Evolutionary conservation across 192 early-diverging fungal species (phyloP), one percentile per base, ranked within the genome.

Genomic region (Umbelopsis sp.): DNA sequence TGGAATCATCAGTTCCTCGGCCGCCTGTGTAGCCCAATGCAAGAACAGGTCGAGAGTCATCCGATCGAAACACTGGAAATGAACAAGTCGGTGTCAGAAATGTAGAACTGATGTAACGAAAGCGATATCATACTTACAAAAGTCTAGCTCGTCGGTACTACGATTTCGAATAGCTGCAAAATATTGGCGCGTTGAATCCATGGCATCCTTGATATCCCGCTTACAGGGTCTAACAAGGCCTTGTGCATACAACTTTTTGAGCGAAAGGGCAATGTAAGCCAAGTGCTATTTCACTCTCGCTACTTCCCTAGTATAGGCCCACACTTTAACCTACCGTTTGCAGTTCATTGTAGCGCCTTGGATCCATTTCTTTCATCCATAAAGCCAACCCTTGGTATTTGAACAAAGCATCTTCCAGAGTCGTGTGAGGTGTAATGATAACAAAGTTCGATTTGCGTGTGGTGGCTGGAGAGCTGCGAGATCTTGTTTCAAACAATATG

Each of bases 311-410:
- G 3, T 38, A 56, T 44, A 65, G 12, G 12, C 6, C 24, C 17
- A 21, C 24, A 26, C 54, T 6, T 34, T 9, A 59, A 25, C 72
- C 45, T 76, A 93, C 83, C 73, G 84, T 88, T 54, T 92, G 92
- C 6, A 93, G 71, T 68, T 94, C 93, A 65, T 86, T 86, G 75
- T 91, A 88, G 22, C 88, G 82, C 29, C 84, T 80, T 26, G 91
- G 80, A 43, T 92, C 90, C 74, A 93, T 86, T 59, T 93, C 88
- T 68, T 88, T 86, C 65, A 91, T 80, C 93, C 93, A 94, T 20
- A 91, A 67, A 41, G 86, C 84, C 43, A 93, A 76, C 2, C 89
- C 89, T 14, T 84, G 87, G 53, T 90, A 94, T 66, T 83, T 84
- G 50, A 88, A 81, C 59, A 93, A 76, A 38, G 80, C 74, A 65